Evolutionary conservation across 176 grass and related monocot genomes (phyloP).

Genomic region (Themeda triandra): DNA sequence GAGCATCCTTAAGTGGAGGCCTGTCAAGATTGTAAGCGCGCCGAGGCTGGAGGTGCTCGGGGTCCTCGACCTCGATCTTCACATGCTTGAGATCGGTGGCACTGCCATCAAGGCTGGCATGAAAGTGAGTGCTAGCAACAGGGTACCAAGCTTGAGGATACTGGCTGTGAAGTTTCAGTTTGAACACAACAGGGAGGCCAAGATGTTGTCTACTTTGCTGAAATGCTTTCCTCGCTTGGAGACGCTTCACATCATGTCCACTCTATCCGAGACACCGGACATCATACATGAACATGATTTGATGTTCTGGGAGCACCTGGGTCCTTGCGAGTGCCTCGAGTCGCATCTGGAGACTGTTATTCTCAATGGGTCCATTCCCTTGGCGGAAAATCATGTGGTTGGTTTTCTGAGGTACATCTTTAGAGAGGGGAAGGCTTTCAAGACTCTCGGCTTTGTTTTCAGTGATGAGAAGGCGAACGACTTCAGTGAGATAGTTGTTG

Average conservation of each 20-base stretch:
- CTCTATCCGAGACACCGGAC: not conserved
- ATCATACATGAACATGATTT: not conserved
- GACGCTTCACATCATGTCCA: conserved; percentile 25
- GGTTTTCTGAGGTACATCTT: not conserved
- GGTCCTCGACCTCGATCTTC: conserved; percentile 9
- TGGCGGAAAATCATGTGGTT: not conserved
- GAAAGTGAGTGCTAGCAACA: not conserved
- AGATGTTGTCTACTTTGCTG: conserved; percentile 26
- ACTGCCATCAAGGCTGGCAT: conserved; percentile 20
- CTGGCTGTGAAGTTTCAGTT: conserved; percentile 27
- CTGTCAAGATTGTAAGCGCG: conserved; percentile 10
- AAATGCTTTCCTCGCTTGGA: conserved; percentile 30
- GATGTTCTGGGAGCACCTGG: conserved; percentile 6
- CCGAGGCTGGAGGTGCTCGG: conserved; percentile 29
- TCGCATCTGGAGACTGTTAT: conserved; percentile 30
- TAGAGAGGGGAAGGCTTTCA: not conserved
- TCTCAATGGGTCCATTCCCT: not conserved
- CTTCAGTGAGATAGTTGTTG: not conserved
- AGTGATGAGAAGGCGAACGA: not conserved
- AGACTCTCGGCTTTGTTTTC: not conserved
- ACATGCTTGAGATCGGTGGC: conserved; percentile 26
- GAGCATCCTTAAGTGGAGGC: not conserved
- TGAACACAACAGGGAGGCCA: not conserved
- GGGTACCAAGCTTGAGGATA: conserved; percentile 19
- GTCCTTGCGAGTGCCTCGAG: conserved; percentile 16